Evolutionary conservation across 306 rosid genomes (phyloP), one percentile per base, ranked within the genome.

Genomic region (Vigna hirtella): DNA sequence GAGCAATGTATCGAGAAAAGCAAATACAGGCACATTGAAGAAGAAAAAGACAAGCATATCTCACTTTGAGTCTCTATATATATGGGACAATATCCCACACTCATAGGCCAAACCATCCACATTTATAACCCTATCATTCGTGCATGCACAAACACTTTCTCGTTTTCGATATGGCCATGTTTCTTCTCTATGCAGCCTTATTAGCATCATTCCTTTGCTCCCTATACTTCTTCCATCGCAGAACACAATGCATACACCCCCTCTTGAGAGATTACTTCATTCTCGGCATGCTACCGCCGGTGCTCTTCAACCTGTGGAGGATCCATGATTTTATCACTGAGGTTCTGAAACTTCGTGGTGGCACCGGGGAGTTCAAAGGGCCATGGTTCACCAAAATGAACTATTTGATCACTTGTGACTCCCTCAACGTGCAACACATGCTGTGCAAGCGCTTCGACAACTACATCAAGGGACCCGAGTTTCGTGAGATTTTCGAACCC

Each of bases 401-500:
- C 71, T 58, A 56, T 7, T 4, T 72, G 4, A 0, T 83, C 38
- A 79, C 89, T 63, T 50, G 59, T 10, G 86, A 86, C 20, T 74
- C 85, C 40, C 51, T 66, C 12, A 83, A 83, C 7, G 76, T 80
- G 0, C 78, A 76, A 7, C 78, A 83, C 76, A 53, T 85, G 0
- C 0, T 74, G 22, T 52, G 50, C 66, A 63, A 58, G 66, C 62
- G 47, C 9, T 85, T 77, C 2, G 66, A 70, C 30, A 70, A 76
- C 70, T 78, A 56, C 1, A 72, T 70, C 0, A 73, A 85, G 43
- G 90, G 90, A 0, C 52, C 70, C 1, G 51, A 73, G 64, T 82
- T 59, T 55, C 81, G 78, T 0, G 79, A 81, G 40, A 66, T 79
- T n/a, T 87, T 87, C 16, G 43, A 82, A 59, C 26, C 79, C 42